Percentiles rank a stretch among this genome's conserved stretches.
Conservation (phyloP, 441 rosid genomes). For the Aleurites moluccanus region DNA sequence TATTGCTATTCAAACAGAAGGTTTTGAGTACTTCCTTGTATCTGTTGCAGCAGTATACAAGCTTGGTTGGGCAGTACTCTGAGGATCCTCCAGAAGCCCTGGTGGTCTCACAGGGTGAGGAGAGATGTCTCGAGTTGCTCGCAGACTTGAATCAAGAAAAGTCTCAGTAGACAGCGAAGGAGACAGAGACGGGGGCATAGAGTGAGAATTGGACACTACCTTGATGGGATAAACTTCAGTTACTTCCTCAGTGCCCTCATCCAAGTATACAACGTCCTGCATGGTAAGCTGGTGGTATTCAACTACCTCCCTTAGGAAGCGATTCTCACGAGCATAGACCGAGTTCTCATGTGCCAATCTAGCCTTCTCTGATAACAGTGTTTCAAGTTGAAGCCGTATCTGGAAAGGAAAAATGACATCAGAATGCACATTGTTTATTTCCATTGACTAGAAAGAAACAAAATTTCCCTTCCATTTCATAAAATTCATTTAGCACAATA, state of each 20-base stretch:
- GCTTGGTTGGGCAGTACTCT: constrained; percentile 3
- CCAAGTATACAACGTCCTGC: constrained; percentile 79
- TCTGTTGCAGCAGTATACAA: background rate
- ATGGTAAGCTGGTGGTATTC: constrained; percentile 86
- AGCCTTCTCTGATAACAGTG: constrained; percentile 78
- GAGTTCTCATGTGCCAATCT: constrained; percentile 82
- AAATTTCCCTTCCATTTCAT: background rate
- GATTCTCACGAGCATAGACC: constrained; percentile 65
- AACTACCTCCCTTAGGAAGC: constrained; percentile 77
- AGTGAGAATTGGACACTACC: constrained; percentile 14
- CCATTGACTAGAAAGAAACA: background rate
- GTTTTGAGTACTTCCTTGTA: background rate
- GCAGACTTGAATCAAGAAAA: constrained; percentile 11
- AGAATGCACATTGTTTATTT: background rate
- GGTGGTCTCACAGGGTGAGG: constrained; percentile 27
- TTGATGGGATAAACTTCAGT: constrained; percentile 53
- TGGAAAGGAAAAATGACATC: constrained; percentile 24
- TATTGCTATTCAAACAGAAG: constrained; percentile 8
- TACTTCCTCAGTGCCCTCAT: constrained; percentile 72
- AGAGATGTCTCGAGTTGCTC: background rate
- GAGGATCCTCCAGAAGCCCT: constrained; percentile 22
- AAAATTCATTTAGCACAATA: background rate
- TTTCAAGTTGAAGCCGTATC: constrained; percentile 87
- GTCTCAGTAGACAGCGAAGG: constrained; percentile 5
- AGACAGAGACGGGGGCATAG: background rate